Base-by-base conservation (phyloP, 345 rosid species). In the Rubroshorea leprosula region DNA sequence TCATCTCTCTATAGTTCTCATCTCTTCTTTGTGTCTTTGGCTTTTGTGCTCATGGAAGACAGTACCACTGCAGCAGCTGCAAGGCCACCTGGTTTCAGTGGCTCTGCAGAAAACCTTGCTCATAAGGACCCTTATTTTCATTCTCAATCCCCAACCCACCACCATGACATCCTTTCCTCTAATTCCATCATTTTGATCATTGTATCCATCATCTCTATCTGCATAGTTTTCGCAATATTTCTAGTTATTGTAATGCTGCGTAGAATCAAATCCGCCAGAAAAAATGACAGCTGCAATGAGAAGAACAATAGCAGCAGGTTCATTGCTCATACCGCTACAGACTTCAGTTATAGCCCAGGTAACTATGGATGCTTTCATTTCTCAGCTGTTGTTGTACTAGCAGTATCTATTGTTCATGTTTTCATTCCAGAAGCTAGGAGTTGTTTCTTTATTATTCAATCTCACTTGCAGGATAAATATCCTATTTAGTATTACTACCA, bases 311-410 rank as follows among this genome's bases (percentile, higher is more conserved):
- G 65, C 53, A 64, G 68, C 66, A 63, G 65, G 29, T 74, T 64
- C 73, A 45, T 69, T 41, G 58, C 77, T 70, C 86, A 57, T 54
- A 68, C 77, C 51, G 54, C 83, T 24, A 66, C 63, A 39, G 68
- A 69, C 66, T 74, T 76, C 69, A 61, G 72, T 29, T 75, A 80
- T 39, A 88, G 96, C 69, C 96, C 98, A 64, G 96, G 98, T 88
- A 78, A 74, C 11, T 21, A 5, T 20, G 10, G n/a, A n/a, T n/a
- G 14, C 49, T 23, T 50, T 43, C 27, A 5, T 27, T 54, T 54
- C 9, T 21, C 35, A 43, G 12, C 7, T 35, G 7, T 6, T 35
- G 7, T 35, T 35, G 11, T 35, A 35, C n/a, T n/a, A n/a, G n/a
- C n/a, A n/a, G n/a, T n/a, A n/a, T n/a, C n/a, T n/a, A n/a, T n/a